Percentiles rank a stretch among this genome's conserved stretches.
Conservation (phyloP, 1,284 basidiomycete species). For the Tilletia indica region DNA sequence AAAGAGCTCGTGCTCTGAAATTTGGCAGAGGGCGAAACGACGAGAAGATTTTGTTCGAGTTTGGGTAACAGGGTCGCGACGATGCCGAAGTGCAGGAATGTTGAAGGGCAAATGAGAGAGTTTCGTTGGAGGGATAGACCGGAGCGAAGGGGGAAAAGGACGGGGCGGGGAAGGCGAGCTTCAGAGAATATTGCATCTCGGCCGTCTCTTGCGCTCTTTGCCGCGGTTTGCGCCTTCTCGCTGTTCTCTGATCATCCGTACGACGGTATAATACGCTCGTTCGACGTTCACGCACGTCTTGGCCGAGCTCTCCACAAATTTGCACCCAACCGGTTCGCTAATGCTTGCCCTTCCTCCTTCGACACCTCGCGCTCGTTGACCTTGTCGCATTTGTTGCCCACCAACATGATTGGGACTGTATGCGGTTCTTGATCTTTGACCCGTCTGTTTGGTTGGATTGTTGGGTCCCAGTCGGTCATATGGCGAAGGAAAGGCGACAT, state of each 20-base stretch:
- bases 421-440: constrained; percentile 55
- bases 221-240: constrained; percentile 38
- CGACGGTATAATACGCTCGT: constrained; percentile 55
- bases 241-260: constrained; percentile 50
- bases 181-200: constrained; percentile 53
- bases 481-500: background rate
- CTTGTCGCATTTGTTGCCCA: constrained; percentile 84
- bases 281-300: constrained; percentile 58
- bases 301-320: constrained; percentile 57
- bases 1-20: background rate
- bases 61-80: background rate
- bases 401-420: constrained; percentile 72
- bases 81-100: constrained; percentile 1
- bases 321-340: constrained; percentile 55
- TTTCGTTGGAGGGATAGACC: background rate
- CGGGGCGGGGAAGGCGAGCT: background rate
- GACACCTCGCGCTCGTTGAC: constrained; percentile 74
- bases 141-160: background rate
- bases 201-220: constrained; percentile 50
- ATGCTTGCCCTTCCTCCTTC: constrained; percentile 52
- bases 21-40: constrained; percentile 1
- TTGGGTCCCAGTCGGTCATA: too few species aligned
- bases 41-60: background rate
- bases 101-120: too few species aligned
- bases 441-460: constrained; percentile 21